A percentile compares a stretch with the other conserved stretches of the same genome.
phyloP scores from a whole-genome alignment of 768 basidiomycete species.

The Hypholoma fasciculare region DNA sequence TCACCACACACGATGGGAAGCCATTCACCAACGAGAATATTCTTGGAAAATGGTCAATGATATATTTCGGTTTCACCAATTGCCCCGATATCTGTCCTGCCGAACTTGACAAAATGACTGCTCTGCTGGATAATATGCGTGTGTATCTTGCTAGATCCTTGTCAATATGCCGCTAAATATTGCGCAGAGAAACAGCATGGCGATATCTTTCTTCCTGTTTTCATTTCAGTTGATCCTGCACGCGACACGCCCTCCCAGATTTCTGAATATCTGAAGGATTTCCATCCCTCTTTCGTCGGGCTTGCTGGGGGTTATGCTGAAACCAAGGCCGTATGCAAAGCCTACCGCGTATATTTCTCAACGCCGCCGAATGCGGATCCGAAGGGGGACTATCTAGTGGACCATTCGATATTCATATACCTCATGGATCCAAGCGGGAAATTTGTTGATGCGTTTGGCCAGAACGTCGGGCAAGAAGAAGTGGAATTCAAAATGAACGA shows the following conservation, averaged over 20 bases:
- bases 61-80: slow-evolving; percentile 99
- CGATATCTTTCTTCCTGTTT: slow-evolving; percentile 80
- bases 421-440: slow-evolving; percentile 94
- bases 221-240: slow-evolving; percentile 96
- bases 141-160: slow-evolving; percentile 25
- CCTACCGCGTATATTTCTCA: slow-evolving; percentile 98
- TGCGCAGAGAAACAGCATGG: slow-evolving; percentile 67
- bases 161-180: not conserved
- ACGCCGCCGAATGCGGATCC: slow-evolving; percentile 87
- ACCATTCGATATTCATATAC: slow-evolving; percentile 96
- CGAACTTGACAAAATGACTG: slow-evolving; percentile 93
- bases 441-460: slow-evolving; percentile 97
- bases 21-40: slow-evolving; percentile 84
- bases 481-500: slow-evolving; percentile 63
- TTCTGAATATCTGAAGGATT: slow-evolving; percentile 72
- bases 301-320: slow-evolving; percentile 82
- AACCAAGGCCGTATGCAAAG: slow-evolving; percentile 88
- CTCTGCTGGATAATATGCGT: slow-evolving; percentile 74
- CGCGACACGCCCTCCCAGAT: slow-evolving; percentile 72
- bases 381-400: slow-evolving; percentile 94
- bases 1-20: slow-evolving; percentile 65
- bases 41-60: slow-evolving; percentile 86
- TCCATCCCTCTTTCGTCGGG: slow-evolving; percentile 89
- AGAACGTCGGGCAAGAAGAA: slow-evolving; percentile 68
- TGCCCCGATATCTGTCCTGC: slow-evolving; percentile 99